Evolutionary conservation across 768 basidiomycete genomes (phyloP).

Genomic region (Filobasidium wieringae): DNA sequence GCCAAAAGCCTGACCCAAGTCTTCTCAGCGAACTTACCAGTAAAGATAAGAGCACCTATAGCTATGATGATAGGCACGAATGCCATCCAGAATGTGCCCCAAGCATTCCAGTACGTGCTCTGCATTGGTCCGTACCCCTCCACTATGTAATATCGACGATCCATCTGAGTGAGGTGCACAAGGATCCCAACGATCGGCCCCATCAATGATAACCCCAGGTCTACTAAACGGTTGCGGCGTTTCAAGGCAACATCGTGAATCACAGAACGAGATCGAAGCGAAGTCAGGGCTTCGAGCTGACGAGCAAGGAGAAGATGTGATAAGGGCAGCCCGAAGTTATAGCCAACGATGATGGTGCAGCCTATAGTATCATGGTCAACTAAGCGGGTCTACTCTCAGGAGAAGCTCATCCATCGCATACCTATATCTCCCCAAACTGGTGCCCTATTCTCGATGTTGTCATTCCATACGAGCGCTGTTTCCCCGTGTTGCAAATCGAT

Average conservation of each 20-base stretch:
- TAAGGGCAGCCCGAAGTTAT: constrained; percentile 34
- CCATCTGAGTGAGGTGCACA: constrained; percentile 26
- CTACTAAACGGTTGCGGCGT: constrained; percentile 23
- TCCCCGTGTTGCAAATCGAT: neutral
- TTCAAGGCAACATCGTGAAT: constrained; percentile 25
- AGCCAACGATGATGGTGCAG: constrained; percentile 24
- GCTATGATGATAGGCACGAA: constrained; percentile 16
- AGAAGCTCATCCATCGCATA: neutral
- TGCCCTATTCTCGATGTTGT: constrained; percentile 22
- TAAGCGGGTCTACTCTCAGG: neutral
- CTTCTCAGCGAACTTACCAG: constrained; percentile 19
- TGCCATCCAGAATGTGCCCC: constrained; percentile 34
- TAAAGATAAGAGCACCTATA: constrained; percentile 20
- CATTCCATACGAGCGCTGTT: constrained; percentile 26
- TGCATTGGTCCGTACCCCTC: constrained; percentile 28
- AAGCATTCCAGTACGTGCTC: constrained; percentile 33
- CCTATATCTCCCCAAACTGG: constrained; percentile 21
- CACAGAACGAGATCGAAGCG: constrained; percentile 26
- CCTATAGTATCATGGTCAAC: no score
- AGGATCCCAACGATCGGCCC: constrained; percentile 27
- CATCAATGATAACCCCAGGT: constrained; percentile 20
- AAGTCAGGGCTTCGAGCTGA: constrained; percentile 31
- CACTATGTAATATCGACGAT: constrained; percentile 26
- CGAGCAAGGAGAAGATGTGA: constrained; percentile 34
- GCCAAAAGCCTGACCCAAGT: no score